Evolutionary conservation across 2,329 filamentous ascomycete species (phyloP).

Genomic region (Tolypocladium nubicola): DNA sequence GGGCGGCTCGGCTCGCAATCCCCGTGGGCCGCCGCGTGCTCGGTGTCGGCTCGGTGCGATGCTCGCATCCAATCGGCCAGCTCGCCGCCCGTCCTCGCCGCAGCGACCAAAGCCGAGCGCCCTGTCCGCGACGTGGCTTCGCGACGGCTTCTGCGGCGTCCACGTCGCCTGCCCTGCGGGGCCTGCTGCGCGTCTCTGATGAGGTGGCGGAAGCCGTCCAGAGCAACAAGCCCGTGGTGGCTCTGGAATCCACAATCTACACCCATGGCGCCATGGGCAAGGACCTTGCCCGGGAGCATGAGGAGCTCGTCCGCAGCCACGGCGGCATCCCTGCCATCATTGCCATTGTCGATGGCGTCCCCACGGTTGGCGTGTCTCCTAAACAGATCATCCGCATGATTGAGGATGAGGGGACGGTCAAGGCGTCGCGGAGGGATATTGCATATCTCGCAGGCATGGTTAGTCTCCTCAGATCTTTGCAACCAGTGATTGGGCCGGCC

Average conservation of each 20-base stretch:
- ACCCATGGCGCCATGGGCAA: constrained; percentile 84
- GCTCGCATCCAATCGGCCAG: not conserved
- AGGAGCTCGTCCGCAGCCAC: constrained; percentile 68
- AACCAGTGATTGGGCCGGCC: not conserved
- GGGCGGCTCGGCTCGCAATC: constrained; percentile 1
- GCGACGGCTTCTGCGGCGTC: not conserved
- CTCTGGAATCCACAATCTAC: constrained; percentile 92
- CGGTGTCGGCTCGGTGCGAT: not conserved
- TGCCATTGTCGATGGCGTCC: constrained; percentile 74
- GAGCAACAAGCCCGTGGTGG: constrained; percentile 72
- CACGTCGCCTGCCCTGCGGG: constrained; percentile 2
- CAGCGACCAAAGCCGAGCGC: not conserved
- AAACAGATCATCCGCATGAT: constrained; percentile 68
- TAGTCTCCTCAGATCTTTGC: constrained; percentile 17
- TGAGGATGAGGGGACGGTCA: constrained; percentile 56
- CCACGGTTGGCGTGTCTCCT: constrained; percentile 64
- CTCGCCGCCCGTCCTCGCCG: not conserved
- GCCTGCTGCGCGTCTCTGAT: constrained; percentile 61
- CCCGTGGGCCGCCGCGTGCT: not conserved
- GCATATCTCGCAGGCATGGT: constrained; percentile 72
- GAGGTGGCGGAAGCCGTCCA: constrained; percentile 72
- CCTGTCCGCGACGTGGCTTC: not conserved
- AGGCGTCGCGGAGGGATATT: constrained; percentile 81
- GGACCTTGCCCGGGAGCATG: constrained; percentile 64
- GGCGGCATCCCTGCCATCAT: constrained; percentile 86